phyloP scores from a whole-genome alignment of 1,284 basidiomycete genomes.

The Inonotus obliquus region DNA sequence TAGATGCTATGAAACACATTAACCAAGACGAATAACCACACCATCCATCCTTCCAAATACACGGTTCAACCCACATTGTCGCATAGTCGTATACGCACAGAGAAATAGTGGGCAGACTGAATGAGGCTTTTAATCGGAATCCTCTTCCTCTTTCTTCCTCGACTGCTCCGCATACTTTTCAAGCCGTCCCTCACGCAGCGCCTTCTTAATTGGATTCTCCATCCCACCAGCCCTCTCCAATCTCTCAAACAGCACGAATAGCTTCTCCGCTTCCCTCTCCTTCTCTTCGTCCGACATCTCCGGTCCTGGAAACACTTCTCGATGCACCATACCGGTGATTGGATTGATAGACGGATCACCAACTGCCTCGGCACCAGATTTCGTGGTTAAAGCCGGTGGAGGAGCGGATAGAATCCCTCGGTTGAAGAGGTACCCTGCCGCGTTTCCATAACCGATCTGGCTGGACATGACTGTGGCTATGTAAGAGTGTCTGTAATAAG shows the following conservation, averaged over 20 bases:
- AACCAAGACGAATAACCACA: too few species aligned
- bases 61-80: too few species aligned
- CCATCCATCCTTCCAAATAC: too few species aligned
- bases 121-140: neutral
- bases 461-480: constrained; percentile 63
- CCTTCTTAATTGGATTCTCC: constrained; percentile 72
- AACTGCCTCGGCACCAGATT: constrained; percentile 30
- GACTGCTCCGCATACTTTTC: constrained; percentile 12
- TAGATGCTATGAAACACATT: neutral
- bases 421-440: constrained; percentile 87
- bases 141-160: neutral
- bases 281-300: constrained; percentile 92
- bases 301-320: constrained; percentile 28
- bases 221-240: constrained; percentile 72
- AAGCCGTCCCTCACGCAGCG: constrained; percentile 53
- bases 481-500: neutral
- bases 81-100: too few species aligned
- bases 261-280: constrained; percentile 82
- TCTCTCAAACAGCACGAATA: constrained; percentile 86
- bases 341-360: constrained; percentile 64
- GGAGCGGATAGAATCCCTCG: constrained; percentile 75
- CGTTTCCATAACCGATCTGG: constrained; percentile 88
- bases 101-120: too few species aligned
- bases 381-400: constrained; percentile 26
- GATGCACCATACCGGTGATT: constrained; percentile 66